These are phyloP conservation scores for Gaultheria prostrata DNA, from an alignment of 148 eudicot species.

Conservation along the genomic window DNA sequence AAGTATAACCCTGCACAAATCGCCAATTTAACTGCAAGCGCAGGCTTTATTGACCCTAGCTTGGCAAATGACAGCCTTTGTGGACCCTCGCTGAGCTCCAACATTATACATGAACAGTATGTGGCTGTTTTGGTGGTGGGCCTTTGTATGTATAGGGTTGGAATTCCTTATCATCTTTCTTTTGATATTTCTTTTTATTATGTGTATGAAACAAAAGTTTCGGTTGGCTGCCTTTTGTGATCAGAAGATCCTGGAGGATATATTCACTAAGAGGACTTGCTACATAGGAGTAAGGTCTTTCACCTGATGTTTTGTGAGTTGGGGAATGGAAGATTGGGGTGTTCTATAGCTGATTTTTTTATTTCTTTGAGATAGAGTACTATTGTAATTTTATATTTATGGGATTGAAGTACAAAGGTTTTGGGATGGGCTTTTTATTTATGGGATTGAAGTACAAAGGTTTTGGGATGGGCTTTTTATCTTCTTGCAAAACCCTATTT, in stretches of 20 bases:
- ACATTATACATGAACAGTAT: too few relatives aligned
- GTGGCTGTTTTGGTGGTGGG: too few relatives aligned
- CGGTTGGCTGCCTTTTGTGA: neutral
- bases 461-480: constrained; percentile 1
- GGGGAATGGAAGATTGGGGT: neutral
- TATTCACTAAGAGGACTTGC: neutral
- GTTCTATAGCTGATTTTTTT: neutral
- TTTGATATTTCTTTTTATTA: too few relatives aligned
- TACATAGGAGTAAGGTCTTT: neutral
- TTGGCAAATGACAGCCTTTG: neutral
- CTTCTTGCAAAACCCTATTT: neutral
- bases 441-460: neutral
- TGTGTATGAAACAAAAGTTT: neutral
- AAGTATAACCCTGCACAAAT: neutral
- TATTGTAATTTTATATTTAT: neutral
- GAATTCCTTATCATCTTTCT: neutral
- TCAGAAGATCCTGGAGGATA: neutral
- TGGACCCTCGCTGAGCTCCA: neutral
- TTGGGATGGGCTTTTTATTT: neutral
- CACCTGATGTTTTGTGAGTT: neutral
- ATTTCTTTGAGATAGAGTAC: neutral
- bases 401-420: neutral
- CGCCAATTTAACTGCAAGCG: neutral
- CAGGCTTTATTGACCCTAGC: neutral
- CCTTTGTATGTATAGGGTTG: too few relatives aligned